Conservation (phyloP, 139 green algal species). For the Chlorella sp. region DNA sequence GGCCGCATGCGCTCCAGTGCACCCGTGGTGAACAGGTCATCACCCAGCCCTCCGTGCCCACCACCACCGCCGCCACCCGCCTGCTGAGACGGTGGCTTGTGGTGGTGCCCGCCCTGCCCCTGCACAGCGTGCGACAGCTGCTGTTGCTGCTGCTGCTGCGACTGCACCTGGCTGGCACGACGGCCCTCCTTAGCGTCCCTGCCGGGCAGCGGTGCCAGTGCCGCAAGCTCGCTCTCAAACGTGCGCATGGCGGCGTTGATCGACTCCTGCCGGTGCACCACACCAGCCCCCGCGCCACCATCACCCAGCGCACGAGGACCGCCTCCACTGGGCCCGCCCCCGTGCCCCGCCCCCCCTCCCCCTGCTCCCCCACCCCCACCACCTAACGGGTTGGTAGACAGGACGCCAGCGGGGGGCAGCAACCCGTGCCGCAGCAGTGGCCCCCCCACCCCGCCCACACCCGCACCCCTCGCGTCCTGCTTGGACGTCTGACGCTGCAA, state of each 20-base stretch:
- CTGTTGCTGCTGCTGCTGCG: neutral
- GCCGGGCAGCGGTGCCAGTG: neutral
- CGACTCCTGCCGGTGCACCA: too few species aligned
- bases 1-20: neutral
- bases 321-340: neutral
- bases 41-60: neutral
- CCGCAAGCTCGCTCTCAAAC: conserved; percentile 1
- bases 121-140: too few species aligned
- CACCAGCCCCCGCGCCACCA: neutral
- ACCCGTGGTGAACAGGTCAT: neutral
- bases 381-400: neutral
- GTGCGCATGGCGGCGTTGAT: neutral
- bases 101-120: neutral
- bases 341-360: neutral
- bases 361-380: neutral
- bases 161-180: neutral
- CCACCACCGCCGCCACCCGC: neutral
- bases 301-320: too few species aligned
- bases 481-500: too few species aligned
- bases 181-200: neutral
- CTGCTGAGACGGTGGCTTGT: neutral
- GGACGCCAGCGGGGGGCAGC: neutral
- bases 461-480: too few species aligned
- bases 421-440: neutral
- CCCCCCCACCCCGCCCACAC: too few species aligned